Conservation (phyloP, 768 basidiomycete genomes). For the Termitomyces sp. region DNA sequence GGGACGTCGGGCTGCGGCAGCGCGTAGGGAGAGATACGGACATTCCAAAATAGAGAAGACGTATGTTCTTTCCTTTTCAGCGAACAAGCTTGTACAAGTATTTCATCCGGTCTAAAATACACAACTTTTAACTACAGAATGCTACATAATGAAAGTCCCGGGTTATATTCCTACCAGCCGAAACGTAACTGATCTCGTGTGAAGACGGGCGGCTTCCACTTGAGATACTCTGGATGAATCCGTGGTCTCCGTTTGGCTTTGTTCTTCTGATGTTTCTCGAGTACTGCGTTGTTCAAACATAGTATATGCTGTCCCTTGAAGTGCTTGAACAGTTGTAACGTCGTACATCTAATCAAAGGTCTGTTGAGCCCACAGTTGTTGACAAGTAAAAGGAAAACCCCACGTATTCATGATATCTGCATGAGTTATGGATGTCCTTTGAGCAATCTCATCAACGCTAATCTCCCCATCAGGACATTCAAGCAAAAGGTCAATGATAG, state of each 20-base stretch:
- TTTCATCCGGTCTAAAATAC: constrained; percentile 7
- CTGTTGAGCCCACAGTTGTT: neutral
- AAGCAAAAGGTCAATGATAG: constrained; percentile 86
- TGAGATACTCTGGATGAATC: constrained; percentile 74
- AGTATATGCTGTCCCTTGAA: constrained; percentile 95
- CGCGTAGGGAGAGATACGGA: constrained; percentile 8
- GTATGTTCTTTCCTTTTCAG: neutral
- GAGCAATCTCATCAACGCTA: constrained; percentile 95
- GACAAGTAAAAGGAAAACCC: constrained; percentile 26
- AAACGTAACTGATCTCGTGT: constrained; percentile 87
- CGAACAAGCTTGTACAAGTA: neutral
- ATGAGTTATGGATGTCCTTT: constrained; percentile 91
- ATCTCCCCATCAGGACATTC: constrained; percentile 71
- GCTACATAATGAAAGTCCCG: constrained; percentile 11
- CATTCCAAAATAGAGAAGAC: neutral
- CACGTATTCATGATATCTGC: constrained; percentile 98
- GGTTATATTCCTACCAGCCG: constrained; percentile 35
- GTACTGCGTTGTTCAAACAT: constrained; percentile 82
- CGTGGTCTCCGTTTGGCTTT: constrained; percentile 70
- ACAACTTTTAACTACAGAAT: constrained; percentile 8
- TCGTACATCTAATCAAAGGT: constrained; percentile 70
- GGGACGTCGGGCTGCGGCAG: constrained; percentile 15
- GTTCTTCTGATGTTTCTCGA: constrained; percentile 87
- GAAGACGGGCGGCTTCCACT: constrained; percentile 96
- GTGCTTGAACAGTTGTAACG: constrained; percentile 91